Conservation (phyloP, 176 grass and related monocot species). For the Avena atlantica region DNA sequence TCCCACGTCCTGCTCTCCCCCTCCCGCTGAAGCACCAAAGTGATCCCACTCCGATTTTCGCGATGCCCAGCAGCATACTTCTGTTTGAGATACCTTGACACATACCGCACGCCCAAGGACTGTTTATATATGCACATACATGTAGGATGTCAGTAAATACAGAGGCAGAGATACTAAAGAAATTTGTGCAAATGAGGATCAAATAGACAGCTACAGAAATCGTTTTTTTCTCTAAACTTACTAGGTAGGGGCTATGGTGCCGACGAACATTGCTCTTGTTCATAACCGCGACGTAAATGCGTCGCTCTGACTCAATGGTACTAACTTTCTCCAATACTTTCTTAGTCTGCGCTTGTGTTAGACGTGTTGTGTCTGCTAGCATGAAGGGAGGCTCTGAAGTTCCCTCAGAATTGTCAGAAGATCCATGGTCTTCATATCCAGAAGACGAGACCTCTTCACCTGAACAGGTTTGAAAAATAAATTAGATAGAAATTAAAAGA, state of each 20-base stretch:
- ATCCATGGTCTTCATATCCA: background rate
- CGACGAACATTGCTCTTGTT: constrained; percentile 6
- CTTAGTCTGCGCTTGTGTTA: constrained; percentile 39
- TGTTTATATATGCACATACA: background rate
- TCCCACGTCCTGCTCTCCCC: background rate
- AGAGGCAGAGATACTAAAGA: background rate
- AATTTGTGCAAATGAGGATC: background rate
- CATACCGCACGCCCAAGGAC: background rate
- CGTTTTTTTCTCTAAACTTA: background rate
- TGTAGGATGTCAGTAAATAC: background rate
- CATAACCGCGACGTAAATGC: constrained; percentile 41
- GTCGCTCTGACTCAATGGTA: constrained; percentile 13
- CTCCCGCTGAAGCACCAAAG: constrained; percentile 9
- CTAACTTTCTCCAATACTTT: constrained; percentile 32
- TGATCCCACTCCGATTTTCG: background rate
- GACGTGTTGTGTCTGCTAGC: background rate
- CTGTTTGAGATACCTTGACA: background rate
- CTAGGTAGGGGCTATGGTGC: background rate
- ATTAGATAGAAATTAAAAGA: background rate
- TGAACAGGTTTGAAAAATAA: background rate
- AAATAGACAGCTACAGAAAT: background rate
- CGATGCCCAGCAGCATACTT: background rate
- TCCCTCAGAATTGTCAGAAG: background rate
- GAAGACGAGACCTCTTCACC: background rate
- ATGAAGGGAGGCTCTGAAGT: constrained; percentile 1